Conservation (phyloP, 495 filamentous ascomycete genomes). For the Xeromyces bisporus region DNA sequence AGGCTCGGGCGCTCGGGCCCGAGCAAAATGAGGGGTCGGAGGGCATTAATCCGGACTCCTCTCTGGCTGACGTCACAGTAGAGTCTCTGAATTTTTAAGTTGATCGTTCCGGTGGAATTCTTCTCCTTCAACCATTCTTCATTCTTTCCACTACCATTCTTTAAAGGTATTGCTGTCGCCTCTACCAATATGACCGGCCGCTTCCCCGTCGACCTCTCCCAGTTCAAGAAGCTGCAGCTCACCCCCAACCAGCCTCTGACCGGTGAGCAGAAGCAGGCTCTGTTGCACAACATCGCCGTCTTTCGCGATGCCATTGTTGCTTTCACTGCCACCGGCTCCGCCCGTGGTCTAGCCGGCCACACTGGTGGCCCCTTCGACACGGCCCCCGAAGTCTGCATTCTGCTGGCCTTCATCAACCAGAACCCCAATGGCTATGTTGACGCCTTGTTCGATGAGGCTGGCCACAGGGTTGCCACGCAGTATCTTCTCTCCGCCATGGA, state of each 20-base stretch:
- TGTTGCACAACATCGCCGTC: conserved; percentile 21
- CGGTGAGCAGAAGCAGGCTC: conserved; percentile 17
- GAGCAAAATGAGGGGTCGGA: too few relatives aligned
- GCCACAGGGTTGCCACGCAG: conserved; percentile 25
- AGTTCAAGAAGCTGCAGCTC: conserved; percentile 24
- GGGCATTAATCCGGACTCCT: too few relatives aligned
- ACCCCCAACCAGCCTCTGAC: conserved; percentile 16
- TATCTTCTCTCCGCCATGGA: conserved; percentile 20
- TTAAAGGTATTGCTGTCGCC: too few relatives aligned
- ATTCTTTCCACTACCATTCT: too few relatives aligned
- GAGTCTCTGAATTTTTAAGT: too few relatives aligned
- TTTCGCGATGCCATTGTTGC: conserved; percentile 26
- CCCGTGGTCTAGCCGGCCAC: conserved; percentile 22
- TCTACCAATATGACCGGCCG: conserved; percentile 1
- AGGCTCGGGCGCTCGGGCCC: too few relatives aligned
- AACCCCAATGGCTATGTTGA: conserved; percentile 16
- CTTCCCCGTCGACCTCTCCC: conserved; percentile 21
- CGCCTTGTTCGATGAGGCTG: conserved; percentile 23
- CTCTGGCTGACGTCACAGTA: too few relatives aligned
- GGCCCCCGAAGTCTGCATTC: conserved; percentile 23
- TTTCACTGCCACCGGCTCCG: conserved; percentile 22
- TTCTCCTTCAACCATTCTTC: too few relatives aligned
- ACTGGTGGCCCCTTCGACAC: conserved; percentile 28
- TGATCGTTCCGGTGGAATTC: too few relatives aligned
- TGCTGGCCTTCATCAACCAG: conserved; percentile 21